Conservation (phyloP, 208 protist genomes). For the Naegleria fowleri region DNA sequence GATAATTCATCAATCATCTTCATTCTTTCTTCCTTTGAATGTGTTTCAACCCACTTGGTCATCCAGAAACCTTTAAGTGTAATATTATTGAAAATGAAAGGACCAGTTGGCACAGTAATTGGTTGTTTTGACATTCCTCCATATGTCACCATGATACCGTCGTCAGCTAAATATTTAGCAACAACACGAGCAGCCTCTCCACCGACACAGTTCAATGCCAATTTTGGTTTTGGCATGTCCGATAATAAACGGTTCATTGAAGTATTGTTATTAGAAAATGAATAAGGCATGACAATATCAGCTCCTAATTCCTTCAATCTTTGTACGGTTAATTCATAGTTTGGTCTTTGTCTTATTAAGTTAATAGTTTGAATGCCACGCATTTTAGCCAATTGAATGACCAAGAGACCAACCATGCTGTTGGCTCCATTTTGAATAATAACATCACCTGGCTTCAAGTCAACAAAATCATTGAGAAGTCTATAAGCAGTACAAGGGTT, state of each 20-base stretch:
- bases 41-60: conserved; percentile 65
- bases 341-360: conserved; percentile 44
- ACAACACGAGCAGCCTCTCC: conserved; percentile 76
- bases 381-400: conserved; percentile 57
- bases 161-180: conserved; percentile 72
- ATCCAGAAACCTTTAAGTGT: conserved; percentile 83
- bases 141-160: conserved; percentile 88
- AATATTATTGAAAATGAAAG: conserved; percentile 81
- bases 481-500: conserved; percentile 89
- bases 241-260: conserved; percentile 79
- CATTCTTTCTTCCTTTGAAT: conserved; percentile 61
- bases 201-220: conserved; percentile 88
- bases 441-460: conserved; percentile 69
- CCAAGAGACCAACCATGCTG: conserved; percentile 52
- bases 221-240: conserved; percentile 81
- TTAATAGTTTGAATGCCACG: conserved; percentile 61
- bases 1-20: not conserved
- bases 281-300: conserved; percentile 51
- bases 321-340: conserved; percentile 36
- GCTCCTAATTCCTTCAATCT: conserved; percentile 46
- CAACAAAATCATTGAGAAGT: conserved; percentile 86
- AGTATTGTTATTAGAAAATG: conserved; percentile 65
- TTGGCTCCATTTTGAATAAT: conserved; percentile 67
- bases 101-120: conserved; percentile 79
- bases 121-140: conserved; percentile 87